Evolutionary conservation across 2,329 filamentous ascomycete species (phyloP).

Genomic region (Pochonia chlamydosporia): DNA sequence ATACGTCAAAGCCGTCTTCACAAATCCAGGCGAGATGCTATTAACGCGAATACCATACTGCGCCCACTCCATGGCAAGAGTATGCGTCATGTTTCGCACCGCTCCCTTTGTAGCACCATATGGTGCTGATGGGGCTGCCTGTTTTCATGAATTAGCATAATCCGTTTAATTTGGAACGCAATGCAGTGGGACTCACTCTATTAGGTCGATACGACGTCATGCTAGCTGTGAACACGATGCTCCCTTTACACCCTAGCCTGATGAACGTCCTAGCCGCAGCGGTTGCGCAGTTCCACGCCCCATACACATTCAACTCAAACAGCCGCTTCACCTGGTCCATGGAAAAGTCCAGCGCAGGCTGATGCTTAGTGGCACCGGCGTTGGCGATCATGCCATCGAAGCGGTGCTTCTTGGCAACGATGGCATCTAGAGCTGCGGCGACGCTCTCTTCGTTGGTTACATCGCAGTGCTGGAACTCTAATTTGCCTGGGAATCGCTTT

Average conservation of each 20-base stretch:
- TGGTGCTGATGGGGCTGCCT: conserved; percentile 42
- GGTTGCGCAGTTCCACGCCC: conserved; percentile 38
- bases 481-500: conserved; percentile 32
- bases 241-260: conserved; percentile 25
- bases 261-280: conserved; percentile 36
- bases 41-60: conserved; percentile 40
- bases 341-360: conserved; percentile 37
- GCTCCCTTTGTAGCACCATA: conserved; percentile 40
- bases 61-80: conserved; percentile 42
- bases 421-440: conserved; percentile 32
- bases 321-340: conserved; percentile 22
- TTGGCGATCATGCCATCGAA: conserved; percentile 45
- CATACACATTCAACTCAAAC: conserved; percentile 41
- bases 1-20: conserved; percentile 41
- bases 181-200: too few species aligned
- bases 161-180: too few species aligned
- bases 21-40: conserved; percentile 37
- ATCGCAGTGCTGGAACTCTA: conserved; percentile 40
- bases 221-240: conserved; percentile 37
- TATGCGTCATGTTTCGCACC: conserved; percentile 32
- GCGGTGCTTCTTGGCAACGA: conserved; percentile 30
- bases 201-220: conserved; percentile 44
- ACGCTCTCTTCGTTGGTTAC: conserved; percentile 37
- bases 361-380: conserved; percentile 44
- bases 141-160: not conserved